Evolutionary conservation across 441 rosid genomes (phyloP).

Genomic region (Erodium texanum): DNA sequence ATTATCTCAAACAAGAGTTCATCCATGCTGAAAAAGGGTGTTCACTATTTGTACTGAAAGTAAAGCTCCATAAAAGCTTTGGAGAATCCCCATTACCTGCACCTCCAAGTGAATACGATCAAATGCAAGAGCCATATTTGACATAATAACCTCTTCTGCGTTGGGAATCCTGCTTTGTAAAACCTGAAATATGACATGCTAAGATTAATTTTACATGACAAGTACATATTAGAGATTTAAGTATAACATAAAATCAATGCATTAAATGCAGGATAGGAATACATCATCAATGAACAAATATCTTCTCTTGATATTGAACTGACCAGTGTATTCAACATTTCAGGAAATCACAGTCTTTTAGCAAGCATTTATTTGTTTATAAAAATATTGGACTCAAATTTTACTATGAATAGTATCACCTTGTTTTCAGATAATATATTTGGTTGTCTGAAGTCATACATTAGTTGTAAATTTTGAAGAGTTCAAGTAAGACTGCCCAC

Average conservation of each 20-base stretch:
- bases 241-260: slow-evolving; percentile 1
- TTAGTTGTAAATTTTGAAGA: neutral
- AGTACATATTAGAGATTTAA: neutral
- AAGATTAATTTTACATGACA: slow-evolving; percentile 3
- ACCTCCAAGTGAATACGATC: slow-evolving; percentile 72
- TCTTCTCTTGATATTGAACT: neutral
- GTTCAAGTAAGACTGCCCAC: neutral
- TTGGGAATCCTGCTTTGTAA: slow-evolving; percentile 54
- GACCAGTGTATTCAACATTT: neutral
- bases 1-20: slow-evolving; percentile 23
- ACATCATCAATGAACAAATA: slow-evolving; percentile 15
- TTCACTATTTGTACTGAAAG: slow-evolving; percentile 11
- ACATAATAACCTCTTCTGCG: slow-evolving; percentile 53
- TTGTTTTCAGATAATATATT: neutral
- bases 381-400: neutral
- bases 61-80: slow-evolving; percentile 10
- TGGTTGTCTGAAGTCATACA: neutral
- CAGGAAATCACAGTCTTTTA: slow-evolving; percentile 6
- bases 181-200: slow-evolving; percentile 43
- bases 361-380: neutral
- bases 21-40: slow-evolving; percentile 15
- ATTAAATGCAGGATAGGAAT: neutral
- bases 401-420: neutral
- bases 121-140: slow-evolving; percentile 74
- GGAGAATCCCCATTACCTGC: slow-evolving; percentile 48